Base-by-base conservation (phyloP, 257 asterid species). In the Avicennia marina region DNA sequence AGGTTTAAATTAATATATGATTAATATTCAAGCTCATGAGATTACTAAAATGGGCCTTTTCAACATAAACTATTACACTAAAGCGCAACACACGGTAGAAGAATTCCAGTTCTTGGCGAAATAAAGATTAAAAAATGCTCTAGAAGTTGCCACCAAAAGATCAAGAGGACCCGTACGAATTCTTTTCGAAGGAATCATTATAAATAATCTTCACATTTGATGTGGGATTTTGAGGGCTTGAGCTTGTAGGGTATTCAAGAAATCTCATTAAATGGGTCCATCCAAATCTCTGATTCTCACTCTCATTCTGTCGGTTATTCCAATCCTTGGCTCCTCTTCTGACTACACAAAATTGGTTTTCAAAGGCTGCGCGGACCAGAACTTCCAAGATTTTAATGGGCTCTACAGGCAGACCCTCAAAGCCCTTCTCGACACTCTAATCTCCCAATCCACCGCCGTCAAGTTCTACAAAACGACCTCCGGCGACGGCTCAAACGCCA, bases 361-460 rank as follows among this genome's bases (percentile, higher is more conserved):
- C 82, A 87, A 79, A 81, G 98, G 96, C 72, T 90, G 98, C 70
- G 91, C 96, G 1, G 77, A 81, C 70, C 85, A 82, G 27, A 78
- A 79, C 17, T 78, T 82, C 73, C 88, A 65, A 24, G 75, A 78
- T 58, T 72, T 68, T 42, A 44, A 73, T 54, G 81, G 76, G 8
- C n/a, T 48, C 13, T 82, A 67, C 80, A 52, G 73, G 3, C 79
- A 65, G 56, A 60, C 78, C 1, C 86, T 85, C 36, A 20, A 60
- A 12, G 68, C 32, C 25, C 83, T 90, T n/a, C 50, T 78, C 25
- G 71, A 54, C 46, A 44, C 68, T 39, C 48, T 90, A 11, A 45
- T 62, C 51, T 54, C 98, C 60, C 86, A 72, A 58, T 83, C 98
- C 25, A 72, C 89, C 43, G 16, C 86, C 34, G 29, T 74, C 0